Conservation (phyloP, 768 basidiomycete species). For the Hygrophoropsis aurantiaca region DNA sequence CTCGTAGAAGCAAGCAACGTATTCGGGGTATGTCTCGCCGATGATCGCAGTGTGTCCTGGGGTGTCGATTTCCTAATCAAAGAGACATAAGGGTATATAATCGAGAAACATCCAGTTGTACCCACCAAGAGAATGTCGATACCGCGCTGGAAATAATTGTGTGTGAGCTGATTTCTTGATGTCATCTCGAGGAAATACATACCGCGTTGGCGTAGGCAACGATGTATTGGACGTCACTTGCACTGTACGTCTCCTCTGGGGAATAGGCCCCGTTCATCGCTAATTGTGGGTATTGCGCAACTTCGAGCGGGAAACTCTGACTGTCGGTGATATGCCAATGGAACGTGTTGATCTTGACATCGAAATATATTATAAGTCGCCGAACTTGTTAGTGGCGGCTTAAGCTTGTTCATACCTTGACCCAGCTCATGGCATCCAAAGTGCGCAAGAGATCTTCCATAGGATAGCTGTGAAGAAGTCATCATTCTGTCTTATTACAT, state of each 20-base stretch:
- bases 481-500: not conserved
- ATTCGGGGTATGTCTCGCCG: constrained; percentile 64
- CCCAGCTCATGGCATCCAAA: constrained; percentile 52
- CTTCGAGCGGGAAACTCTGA: constrained; percentile 74
- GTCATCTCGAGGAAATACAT: constrained; percentile 22
- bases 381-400: not conserved
- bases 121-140: constrained; percentile 65
- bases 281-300: constrained; percentile 61
- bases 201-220: constrained; percentile 70
- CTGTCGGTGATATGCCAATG: constrained; percentile 88
- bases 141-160: constrained; percentile 47
- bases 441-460: constrained; percentile 40
- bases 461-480: constrained; percentile 30
- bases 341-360: constrained; percentile 61
- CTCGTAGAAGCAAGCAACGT: constrained; percentile 62
- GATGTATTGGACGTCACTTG: constrained; percentile 56
- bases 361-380: not conserved
- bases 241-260: constrained; percentile 48
- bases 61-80: constrained; percentile 69
- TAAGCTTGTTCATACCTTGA: constrained; percentile 35
- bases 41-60: constrained; percentile 81
- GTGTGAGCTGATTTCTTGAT: not conserved
- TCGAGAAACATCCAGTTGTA: not conserved
- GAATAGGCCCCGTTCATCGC: constrained; percentile 70
- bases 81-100: not conserved